Evolutionary conservation across 306 rosid genomes (phyloP), one percentile per base, ranked within the genome.

Genomic region (Crataegus laevigata): DNA sequence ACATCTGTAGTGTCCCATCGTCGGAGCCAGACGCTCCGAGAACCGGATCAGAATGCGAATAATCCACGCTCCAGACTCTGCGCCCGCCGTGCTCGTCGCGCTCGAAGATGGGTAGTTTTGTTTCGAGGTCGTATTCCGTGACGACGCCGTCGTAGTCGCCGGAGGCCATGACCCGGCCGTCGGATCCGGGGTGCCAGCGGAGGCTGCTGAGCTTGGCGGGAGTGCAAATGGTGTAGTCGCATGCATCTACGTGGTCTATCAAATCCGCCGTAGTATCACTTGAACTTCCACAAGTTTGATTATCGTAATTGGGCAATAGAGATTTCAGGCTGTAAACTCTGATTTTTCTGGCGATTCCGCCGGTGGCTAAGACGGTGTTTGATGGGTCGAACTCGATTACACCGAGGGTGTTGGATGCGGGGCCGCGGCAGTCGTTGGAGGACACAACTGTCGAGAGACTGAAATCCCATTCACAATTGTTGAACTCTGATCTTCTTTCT

Each of bases 51-150:
- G 68, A 80, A 34, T 68, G 73, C 21, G 90, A 84, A 59, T 87
- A 89, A 47, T 87, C 93, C 45, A 89, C 69, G 76, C 93, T 85
- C 93, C 93, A 87, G 2, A 89, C 89, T 32, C 91, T 82, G 8
- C 93, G 86, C 6, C 93, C 93, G 3, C 89, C 89, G 64, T 89
- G 93, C 75, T 89, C 93, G 74, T 89, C 93, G 2, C 93, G 85
- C 81, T 89, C 93, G 25, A 85, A 89, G 28, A 89, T 43, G 0
- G 93, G 93, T 0, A 74, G 30, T 29, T 60, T 73, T 4, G 47
- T 66, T 29, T 86, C 89, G 2, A 89, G 85, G 47, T 89, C 93
- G 59, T 89, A 89, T 78, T 89, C 93, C 72, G 55, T 81, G 14
- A 89, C 84, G 32, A 87, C 91, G 21, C 93, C 93, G 29, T 89